Evolutionary conservation across 306 rosid genomes (phyloP).

Genomic region (Cucurbita pepo): DNA sequence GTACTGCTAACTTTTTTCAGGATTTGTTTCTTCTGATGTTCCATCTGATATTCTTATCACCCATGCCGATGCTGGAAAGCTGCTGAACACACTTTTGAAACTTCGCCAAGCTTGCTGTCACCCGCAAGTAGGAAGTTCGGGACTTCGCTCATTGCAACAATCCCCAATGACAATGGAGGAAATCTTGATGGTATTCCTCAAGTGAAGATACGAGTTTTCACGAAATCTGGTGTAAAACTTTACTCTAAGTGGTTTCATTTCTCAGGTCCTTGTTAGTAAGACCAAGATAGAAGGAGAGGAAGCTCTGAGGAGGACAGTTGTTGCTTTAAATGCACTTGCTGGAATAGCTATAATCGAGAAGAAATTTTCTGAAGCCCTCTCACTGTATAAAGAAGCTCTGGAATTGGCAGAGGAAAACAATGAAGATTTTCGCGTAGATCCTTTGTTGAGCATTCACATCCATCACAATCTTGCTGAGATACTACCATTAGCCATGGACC

Average conservation of each 20-base stretch:
- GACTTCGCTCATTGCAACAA: constrained; percentile 86
- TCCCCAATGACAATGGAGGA: constrained; percentile 98
- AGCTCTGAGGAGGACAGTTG: constrained; percentile 68
- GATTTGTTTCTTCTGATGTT: constrained; percentile 27
- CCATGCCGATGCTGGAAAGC: constrained; percentile 79
- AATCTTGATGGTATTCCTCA: constrained; percentile 54
- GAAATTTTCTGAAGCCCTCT: constrained; percentile 52
- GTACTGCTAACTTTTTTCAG: constrained; percentile 25
- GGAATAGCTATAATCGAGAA: constrained; percentile 54
- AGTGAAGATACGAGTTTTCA: background rate
- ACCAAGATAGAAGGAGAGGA: constrained; percentile 93
- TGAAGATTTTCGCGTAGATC: constrained; percentile 86
- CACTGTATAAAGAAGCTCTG: constrained; percentile 65
- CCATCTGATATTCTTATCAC: constrained; percentile 51
- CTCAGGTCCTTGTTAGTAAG: constrained; percentile 81
- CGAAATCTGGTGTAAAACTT: background rate
- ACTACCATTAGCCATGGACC: constrained; percentile 34
- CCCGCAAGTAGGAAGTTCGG: constrained; percentile 96
- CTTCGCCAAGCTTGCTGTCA: constrained; percentile 99
- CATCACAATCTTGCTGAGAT: constrained; percentile 82
- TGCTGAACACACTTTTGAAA: constrained; percentile 73
- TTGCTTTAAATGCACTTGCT: constrained; percentile 85
- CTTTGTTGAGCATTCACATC: constrained; percentile 69
- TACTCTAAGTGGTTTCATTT: constrained; percentile 15
- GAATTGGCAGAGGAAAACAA: constrained; percentile 55